Conservation (phyloP, 2,329 filamentous ascomycete genomes). For the Xylariaceae sp. region DNA sequence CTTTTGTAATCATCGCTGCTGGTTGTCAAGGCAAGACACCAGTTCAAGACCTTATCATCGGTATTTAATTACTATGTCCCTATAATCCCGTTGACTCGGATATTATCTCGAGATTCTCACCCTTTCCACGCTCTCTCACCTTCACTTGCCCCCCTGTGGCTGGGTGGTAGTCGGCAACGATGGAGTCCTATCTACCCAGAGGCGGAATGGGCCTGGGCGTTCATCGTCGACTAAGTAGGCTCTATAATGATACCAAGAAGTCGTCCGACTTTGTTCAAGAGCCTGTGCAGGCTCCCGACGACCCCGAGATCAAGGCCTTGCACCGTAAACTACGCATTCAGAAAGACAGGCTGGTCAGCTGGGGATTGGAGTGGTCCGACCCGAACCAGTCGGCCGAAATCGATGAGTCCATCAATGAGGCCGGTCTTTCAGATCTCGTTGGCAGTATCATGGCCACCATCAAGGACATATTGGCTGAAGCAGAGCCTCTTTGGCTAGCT, state of each 20-base stretch:
- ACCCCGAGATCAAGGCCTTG: conserved; percentile 64
- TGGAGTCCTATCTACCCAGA: conserved; percentile 48
- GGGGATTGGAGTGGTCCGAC: conserved; percentile 78
- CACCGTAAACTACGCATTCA: conserved; percentile 75
- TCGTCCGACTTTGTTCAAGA: conserved; percentile 68
- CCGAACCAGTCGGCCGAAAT: conserved; percentile 64
- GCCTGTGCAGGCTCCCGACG: conserved; percentile 55
- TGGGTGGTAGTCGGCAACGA: conserved; percentile 25
- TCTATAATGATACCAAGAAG: conserved; percentile 77
- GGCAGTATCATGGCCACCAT: conserved; percentile 75
- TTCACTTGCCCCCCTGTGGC: neutral
- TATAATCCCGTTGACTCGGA: neutral
- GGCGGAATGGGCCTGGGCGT: conserved; percentile 52
- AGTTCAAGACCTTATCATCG: neutral
- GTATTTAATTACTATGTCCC: neutral
- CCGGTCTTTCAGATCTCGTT: conserved; percentile 70
- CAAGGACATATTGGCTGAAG: conserved; percentile 72
- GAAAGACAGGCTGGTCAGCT: conserved; percentile 70
- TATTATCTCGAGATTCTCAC: neutral
- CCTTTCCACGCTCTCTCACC: neutral
- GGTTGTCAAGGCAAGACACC: conserved; percentile 2
- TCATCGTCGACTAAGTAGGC: conserved; percentile 59
- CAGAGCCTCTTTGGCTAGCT: conserved; percentile 64
- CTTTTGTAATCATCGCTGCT: neutral
- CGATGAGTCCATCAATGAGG: conserved; percentile 63